Base-by-base conservation (phyloP, 306 rosid species). In the Alnus glutinosa region DNA sequence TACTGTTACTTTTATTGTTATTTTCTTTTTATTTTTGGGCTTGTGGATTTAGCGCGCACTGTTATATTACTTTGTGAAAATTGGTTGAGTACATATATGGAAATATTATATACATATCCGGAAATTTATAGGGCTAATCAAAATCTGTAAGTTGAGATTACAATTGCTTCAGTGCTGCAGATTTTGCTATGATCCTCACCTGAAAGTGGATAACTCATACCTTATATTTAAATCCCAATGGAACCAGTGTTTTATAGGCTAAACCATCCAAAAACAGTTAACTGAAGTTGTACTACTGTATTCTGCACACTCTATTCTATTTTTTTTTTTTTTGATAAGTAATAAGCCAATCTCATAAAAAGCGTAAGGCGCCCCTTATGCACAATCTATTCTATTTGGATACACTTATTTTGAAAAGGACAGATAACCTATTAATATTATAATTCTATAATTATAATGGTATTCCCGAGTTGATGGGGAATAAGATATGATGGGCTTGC, bases 1-100 rank as follows among this genome's bases (percentile, higher is more conserved):
- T 44, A 16, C 42, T 4, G 11, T 36, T 1, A 9, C 28, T 23
- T 23, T 16, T 54, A 6, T 63, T 58, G 10, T 23, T 10, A 48
- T 70, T 9, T 16, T 5, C 51, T 66, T 70, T 1, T 37, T 54
- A 13, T 71, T 75, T 62, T 72, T 71, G 28, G 28, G 52, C 76
- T 74, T 47, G 48, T 47, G 13, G 52, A 71, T 49, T 48, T 57
- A 23, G 8, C 13, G 7, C 70, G 23, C 46, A 81, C 81, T 80
- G 74, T 78, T 81, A 30, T 55, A 74, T 81, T 58, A 42, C 73
- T 59, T 52, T 59, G 32, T 10, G 5, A 42, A 67, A 39, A 68
- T 68, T 10, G 14, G 52, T 79, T 71, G 12, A 39, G 42, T 28
- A 55, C 32, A 1, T 11, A 8, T 59, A 13, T 10, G 42, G 30